Evolutionary conservation across 495 filamentous ascomycete genomes (phyloP), one percentile per base, ranked within the genome.

Genomic region (Podospora conica): DNA sequence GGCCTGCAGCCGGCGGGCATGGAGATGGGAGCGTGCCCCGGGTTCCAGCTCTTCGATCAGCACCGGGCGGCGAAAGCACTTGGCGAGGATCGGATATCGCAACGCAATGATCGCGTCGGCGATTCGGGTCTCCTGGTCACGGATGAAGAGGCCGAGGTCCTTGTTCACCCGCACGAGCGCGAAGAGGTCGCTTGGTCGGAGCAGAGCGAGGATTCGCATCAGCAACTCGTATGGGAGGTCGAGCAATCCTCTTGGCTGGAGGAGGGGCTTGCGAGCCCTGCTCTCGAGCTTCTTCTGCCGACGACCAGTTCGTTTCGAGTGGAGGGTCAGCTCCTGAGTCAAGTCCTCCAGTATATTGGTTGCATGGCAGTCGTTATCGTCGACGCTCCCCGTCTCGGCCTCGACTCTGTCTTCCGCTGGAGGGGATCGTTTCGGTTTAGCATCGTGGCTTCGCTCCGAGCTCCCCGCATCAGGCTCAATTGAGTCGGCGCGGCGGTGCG

Each of bases 201-300:
- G 73, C 20, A 75, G 63, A 18, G 70, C 64, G 0, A 86, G 60
- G 24, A 85, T 79, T n/a, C 75, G 71, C 12, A 80, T 65, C 2
- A 83, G 33, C 9, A 87, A 68, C 66, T 87, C 84, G 48, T 77
- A 77, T 1, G 84, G 83, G 0, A 85, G 72, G 40, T 80, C 77
- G 6, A 79, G 40, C 11, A 85, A 66, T 2, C 63, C 69, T 21
- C 65, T 63, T 5, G 65, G 22, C 33, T n/a, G 8, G 20, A 23
- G 8, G 20, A 23, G 15, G 10, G 54, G 77, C 48, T 70, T 57
- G 55, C 55, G 60, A 15, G 69, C 60, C 57, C 74, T 78, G 67
- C 79, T 81, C 22, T 77, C 68, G 24, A 76, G 69, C 66, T 75
- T 82, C 64, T 79, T 83, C 60, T 71, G 71, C n/a, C 66, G 73